Percentiles rank a stretch among this genome's conserved stretches.
phyloP scores from a whole-genome alignment of 2,329 filamentous ascomycete species.

The Colletotrichum truncatum region DNA sequence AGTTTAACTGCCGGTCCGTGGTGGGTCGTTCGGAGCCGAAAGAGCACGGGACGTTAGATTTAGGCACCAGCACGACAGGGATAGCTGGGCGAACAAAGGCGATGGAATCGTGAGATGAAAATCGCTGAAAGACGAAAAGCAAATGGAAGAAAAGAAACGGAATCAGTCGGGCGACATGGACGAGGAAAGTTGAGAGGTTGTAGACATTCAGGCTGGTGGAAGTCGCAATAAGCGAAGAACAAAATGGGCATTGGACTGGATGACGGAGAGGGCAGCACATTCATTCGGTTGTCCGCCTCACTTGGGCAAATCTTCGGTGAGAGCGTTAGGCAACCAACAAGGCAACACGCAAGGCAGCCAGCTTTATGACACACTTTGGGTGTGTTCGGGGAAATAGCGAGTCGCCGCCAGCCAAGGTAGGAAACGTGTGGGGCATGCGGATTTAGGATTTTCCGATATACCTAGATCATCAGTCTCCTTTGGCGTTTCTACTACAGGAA shows the following conservation, averaged over 20 bases:
- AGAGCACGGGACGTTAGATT: background rate
- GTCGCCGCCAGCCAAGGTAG: too few relatives aligned
- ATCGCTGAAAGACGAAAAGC: background rate
- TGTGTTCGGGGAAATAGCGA: too few relatives aligned
- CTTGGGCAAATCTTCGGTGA: too few relatives aligned
- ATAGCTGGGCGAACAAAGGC: background rate
- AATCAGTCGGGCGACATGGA: constrained; percentile 10
- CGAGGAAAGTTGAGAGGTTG: background rate
- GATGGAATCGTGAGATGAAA: background rate
- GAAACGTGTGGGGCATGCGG: too few relatives aligned
- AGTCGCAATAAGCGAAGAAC: background rate
- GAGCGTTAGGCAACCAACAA: too few relatives aligned
- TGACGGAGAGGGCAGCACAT: background rate
- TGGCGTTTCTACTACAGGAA: too few relatives aligned
- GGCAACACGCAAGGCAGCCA: too few relatives aligned
- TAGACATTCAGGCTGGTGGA: constrained; percentile 3
- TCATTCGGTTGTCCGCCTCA: background rate
- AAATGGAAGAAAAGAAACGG: constrained; percentile 19
- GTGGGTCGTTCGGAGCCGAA: constrained; percentile 27
- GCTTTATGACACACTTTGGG: too few relatives aligned
- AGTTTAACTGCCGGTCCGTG: constrained; percentile 15
- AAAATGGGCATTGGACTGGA: background rate
- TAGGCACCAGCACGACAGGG: constrained; percentile 3
- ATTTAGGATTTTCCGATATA: too few relatives aligned
- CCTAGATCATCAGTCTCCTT: too few relatives aligned